Evolutionary conservation across 345 rosid species (phyloP).

Genomic region (Euphorbia pulcherrima): DNA sequence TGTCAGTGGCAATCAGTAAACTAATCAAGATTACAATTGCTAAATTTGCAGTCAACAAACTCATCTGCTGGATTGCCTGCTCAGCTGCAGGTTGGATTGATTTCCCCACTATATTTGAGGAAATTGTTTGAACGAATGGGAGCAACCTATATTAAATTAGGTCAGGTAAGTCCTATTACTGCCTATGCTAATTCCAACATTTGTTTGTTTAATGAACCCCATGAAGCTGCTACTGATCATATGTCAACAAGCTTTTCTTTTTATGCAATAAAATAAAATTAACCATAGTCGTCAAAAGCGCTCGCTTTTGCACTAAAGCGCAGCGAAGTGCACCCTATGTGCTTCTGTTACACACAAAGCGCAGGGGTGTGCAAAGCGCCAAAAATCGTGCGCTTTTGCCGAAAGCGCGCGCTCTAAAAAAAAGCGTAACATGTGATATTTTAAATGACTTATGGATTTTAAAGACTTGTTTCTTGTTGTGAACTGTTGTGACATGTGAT

Average conservation of each 20-base stretch:
- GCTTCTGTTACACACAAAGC: no score
- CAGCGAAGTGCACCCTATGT: no score
- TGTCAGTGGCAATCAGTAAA: background rate
- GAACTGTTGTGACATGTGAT: no score
- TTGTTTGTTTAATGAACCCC: slow-evolving; percentile 3
- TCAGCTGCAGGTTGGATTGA: slow-evolving; percentile 72
- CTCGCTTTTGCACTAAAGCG: no score
- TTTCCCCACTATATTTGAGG: slow-evolving; percentile 85
- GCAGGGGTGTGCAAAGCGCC: no score
- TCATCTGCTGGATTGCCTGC: slow-evolving; percentile 56
- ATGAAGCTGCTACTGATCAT: background rate
- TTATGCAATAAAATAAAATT: background rate
- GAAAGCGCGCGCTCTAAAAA: no score
- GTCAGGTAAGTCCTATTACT: slow-evolving; percentile 56
- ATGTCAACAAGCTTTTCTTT: background rate
- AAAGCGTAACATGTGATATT: no score
- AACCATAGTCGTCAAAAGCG: no score
- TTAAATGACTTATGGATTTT: no score
- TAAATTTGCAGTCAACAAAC: slow-evolving; percentile 50
- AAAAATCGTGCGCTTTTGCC: no score
- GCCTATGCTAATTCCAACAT: background rate
- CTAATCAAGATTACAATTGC: background rate
- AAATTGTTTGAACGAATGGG: slow-evolving; percentile 95
- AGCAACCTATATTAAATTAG: slow-evolving; percentile 92
- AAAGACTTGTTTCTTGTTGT: no score